These are phyloP conservation scores for Geranium rotundifolium DNA, from an alignment of 345 rosid species.

Conservation along the genomic window DNA sequence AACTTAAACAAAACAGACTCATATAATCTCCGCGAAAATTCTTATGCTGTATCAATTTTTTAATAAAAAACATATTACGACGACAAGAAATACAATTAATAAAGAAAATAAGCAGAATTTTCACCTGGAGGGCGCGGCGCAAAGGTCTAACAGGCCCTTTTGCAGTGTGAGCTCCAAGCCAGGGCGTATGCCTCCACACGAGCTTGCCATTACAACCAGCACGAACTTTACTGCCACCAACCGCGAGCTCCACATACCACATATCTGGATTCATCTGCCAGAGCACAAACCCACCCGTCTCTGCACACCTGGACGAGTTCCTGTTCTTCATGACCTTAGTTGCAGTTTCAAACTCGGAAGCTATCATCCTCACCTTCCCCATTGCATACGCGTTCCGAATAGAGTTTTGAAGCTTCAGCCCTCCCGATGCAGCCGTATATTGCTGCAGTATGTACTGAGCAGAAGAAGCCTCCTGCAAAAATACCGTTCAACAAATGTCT, in stretches of 20 bases:
- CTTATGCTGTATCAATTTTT: too few relatives aligned
- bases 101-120: background rate
- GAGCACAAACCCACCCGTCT: slow-evolving; percentile 80
- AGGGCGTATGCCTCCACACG: slow-evolving; percentile 89
- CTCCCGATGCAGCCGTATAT: slow-evolving; percentile 85
- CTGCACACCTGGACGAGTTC: slow-evolving; percentile 27
- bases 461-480: slow-evolving; percentile 65
- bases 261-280: slow-evolving; percentile 97
- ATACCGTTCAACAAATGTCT: background rate
- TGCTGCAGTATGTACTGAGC: slow-evolving; percentile 90
- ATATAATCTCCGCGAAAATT: too few relatives aligned
- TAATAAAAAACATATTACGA: too few relatives aligned
- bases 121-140: slow-evolving; percentile 88
- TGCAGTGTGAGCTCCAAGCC: slow-evolving; percentile 83
- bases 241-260: slow-evolving; percentile 94
- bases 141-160: slow-evolving; percentile 87
- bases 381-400: slow-evolving; percentile 69
- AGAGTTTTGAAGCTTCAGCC: slow-evolving; percentile 70
- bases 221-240: slow-evolving; percentile 74
- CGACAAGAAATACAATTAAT: too few relatives aligned
- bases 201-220: slow-evolving; percentile 92
- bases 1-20: too few relatives aligned
- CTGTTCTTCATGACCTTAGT: slow-evolving; percentile 59
- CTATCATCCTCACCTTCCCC: slow-evolving; percentile 81
- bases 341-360: slow-evolving; percentile 66